phyloP scores from a whole-genome alignment of 2,329 filamentous ascomycete genomes.

The Colletotrichum simmondsii region DNA sequence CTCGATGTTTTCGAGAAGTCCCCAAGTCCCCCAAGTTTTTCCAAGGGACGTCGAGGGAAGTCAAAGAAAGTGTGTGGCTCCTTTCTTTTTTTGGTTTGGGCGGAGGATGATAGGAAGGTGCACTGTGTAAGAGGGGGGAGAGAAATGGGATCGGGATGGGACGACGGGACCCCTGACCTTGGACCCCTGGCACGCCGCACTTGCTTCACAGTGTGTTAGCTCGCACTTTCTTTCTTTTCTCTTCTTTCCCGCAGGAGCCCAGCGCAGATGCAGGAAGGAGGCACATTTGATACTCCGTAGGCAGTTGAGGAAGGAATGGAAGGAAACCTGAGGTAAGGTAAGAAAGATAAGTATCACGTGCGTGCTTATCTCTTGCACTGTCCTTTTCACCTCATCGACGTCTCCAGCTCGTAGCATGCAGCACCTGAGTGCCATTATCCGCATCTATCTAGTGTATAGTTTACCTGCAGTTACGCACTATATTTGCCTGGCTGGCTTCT shows the following conservation, averaged over 20 bases:
- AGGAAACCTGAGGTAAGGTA: background rate
- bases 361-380: background rate
- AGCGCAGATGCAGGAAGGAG: background rate
- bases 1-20: background rate
- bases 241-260: background rate
- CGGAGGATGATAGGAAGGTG: background rate
- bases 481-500: background rate
- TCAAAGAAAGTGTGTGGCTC: background rate
- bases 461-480: background rate
- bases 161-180: conserved; percentile 21
- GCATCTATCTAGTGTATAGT: background rate
- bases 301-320: no score
- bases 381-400: background rate
- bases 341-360: background rate
- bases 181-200: conserved; percentile 12
- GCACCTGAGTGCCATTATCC: no score
- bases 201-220: background rate
- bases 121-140: background rate
- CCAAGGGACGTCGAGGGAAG: background rate
- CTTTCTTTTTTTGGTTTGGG: background rate
- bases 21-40: background rate
- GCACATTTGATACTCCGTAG: no score
- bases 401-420: background rate
- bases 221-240: background rate
- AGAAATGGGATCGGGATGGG: conserved; percentile 13